Conservation (phyloP, 1,139 yeast genomes). For the Yamadazyma atlantica region DNA sequence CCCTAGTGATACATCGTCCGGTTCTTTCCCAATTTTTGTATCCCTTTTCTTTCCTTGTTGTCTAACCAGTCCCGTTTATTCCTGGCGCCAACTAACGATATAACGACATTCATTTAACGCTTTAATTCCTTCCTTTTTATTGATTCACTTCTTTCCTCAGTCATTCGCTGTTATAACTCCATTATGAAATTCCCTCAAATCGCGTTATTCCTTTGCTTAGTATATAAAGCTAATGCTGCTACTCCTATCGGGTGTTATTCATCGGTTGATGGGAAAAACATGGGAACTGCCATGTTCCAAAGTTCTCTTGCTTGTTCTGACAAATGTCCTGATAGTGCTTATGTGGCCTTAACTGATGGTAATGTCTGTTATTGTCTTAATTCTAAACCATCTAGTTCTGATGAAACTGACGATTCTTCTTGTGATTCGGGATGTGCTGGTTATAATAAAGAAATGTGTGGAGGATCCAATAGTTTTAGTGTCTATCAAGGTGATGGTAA, state of each 20-base stretch:
- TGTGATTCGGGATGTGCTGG: constrained; percentile 56
- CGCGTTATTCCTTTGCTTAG: neutral
- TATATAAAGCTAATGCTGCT: constrained; percentile 8
- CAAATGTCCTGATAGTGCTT: constrained; percentile 49
- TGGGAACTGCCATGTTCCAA: constrained; percentile 48
- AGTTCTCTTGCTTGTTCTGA: constrained; percentile 48
- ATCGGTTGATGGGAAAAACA: constrained; percentile 26
- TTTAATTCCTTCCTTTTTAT: neutral
- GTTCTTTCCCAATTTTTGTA: too few relatives aligned
- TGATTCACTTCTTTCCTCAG: neutral
- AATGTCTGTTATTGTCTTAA: constrained; percentile 66
- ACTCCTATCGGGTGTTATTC: constrained; percentile 32
- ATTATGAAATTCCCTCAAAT: constrained; percentile 5
- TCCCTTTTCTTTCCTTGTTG: neutral
- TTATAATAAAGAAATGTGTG: constrained; percentile 52
- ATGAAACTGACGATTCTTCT: constrained; percentile 19
- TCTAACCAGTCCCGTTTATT: too few relatives aligned
- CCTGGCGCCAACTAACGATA: too few relatives aligned
- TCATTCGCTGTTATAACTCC: neutral
- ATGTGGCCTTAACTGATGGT: constrained; percentile 61
- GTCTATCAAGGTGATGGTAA: constrained; percentile 34
- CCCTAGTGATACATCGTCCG: too few relatives aligned
- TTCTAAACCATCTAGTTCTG: constrained; percentile 41
- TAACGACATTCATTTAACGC: constrained; percentile 4
- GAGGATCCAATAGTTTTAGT: constrained; percentile 49